Percentiles rank a stretch among this genome's conserved stretches.
phyloP scores from a whole-genome alignment of 352 stramenopile genomes.

The Phytophthora idaei region DNA sequence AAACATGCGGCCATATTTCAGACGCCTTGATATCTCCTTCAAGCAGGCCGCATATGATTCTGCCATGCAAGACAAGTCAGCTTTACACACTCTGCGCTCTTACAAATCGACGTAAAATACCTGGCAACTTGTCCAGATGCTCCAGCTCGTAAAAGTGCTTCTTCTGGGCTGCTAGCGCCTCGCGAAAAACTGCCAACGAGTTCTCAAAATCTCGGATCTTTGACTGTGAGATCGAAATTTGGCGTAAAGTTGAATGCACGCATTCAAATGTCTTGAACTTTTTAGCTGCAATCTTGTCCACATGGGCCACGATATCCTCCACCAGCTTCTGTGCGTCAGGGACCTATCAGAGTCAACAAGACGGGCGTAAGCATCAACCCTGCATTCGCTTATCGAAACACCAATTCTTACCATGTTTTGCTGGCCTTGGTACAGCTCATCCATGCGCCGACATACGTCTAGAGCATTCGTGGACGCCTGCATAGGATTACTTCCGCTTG shows the following conservation, averaged over 20 bases:
- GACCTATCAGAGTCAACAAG: slow-evolving; percentile 43
- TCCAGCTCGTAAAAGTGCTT: slow-evolving; percentile 88
- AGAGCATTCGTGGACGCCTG: slow-evolving; percentile 77
- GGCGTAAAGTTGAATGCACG: slow-evolving; percentile 66
- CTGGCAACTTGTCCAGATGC: slow-evolving; percentile 81
- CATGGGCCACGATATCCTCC: slow-evolving; percentile 58
- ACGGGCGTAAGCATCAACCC: slow-evolving; percentile 6
- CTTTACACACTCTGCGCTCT: background rate
- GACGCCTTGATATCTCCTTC: slow-evolving; percentile 75
- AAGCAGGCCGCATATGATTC: slow-evolving; percentile 83
- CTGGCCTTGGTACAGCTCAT: slow-evolving; percentile 79
- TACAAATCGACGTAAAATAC: slow-evolving; percentile 26
- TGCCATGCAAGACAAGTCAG: slow-evolving; percentile 15
- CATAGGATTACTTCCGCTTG: slow-evolving; percentile 69
- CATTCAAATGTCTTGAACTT: slow-evolving; percentile 61
- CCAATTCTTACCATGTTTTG: slow-evolving; percentile 60
- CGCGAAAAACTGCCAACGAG: slow-evolving; percentile 80
- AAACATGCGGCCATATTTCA: slow-evolving; percentile 76
- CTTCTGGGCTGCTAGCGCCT: slow-evolving; percentile 77
- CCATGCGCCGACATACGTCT: slow-evolving; percentile 84
- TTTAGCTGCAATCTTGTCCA: slow-evolving; percentile 59
- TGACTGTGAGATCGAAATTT: slow-evolving; percentile 82
- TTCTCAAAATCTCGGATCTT: slow-evolving; percentile 92
- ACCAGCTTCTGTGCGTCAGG: slow-evolving; percentile 69
- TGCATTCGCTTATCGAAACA: background rate